Evolutionary conservation across 805 yeast genomes (phyloP).

Genomic region (Ogataea naganishii): DNA sequence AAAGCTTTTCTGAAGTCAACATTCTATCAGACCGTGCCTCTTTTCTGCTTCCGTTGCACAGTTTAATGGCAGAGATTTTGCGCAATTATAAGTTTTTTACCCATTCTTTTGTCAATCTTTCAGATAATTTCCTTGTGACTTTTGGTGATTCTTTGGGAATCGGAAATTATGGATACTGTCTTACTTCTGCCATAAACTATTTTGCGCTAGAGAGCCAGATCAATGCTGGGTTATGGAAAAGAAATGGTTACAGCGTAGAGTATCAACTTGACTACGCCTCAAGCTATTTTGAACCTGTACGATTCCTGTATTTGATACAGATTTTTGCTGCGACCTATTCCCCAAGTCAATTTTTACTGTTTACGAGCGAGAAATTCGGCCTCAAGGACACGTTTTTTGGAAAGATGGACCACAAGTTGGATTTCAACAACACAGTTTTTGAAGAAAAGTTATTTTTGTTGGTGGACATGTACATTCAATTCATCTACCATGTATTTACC

Average conservation of each 20-base stretch:
- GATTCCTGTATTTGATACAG: conserved; percentile 41
- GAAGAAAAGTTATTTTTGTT: conserved; percentile 40
- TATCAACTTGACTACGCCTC: conserved; percentile 14
- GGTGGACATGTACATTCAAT: conserved; percentile 32
- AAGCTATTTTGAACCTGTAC: conserved; percentile 17
- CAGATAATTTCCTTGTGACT: too few relatives aligned
- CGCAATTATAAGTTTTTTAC: conserved; percentile 24
- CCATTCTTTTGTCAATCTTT: too few relatives aligned
- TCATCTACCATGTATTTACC: conserved; percentile 36
- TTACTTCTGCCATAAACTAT: conserved; percentile 51
- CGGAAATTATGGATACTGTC: too few relatives aligned
- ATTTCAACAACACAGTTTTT: conserved; percentile 28
- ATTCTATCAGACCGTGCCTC: conserved; percentile 44
- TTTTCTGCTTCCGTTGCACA: conserved; percentile 51
- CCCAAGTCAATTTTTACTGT: too few relatives aligned
- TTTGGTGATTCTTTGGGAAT: too few relatives aligned
- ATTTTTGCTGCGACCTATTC: too few relatives aligned
- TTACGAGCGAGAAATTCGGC: too few relatives aligned
- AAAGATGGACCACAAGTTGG: too few relatives aligned
- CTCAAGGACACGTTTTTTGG: conserved; percentile 42
- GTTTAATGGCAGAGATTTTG: conserved; percentile 40
- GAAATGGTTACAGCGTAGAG: conserved; percentile 48
- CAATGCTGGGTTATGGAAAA: conserved; percentile 59
- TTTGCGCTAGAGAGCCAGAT: conserved; percentile 56
- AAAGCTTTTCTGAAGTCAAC: conserved; percentile 20